Percentiles rank a stretch among this genome's conserved stretches.
phyloP scores from a whole-genome alignment of 495 filamentous ascomycete genomes.

The Talaromyces liani region DNA sequence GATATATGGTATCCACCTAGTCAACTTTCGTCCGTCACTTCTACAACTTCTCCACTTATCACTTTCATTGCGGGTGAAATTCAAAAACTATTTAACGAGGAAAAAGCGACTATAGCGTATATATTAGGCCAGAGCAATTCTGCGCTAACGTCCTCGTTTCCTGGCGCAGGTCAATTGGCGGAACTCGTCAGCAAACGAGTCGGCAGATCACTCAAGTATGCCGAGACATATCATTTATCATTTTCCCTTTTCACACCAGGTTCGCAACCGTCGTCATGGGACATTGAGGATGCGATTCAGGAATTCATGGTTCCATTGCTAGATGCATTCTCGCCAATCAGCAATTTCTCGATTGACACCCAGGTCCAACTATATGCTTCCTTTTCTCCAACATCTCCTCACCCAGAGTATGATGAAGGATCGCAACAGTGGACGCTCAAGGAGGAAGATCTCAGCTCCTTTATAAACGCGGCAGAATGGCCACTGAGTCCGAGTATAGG shows the following conservation, averaged over 20 bases:
- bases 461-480: slow-evolving; percentile 98
- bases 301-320: slow-evolving; percentile 79
- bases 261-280: slow-evolving; percentile 76
- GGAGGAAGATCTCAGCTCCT: slow-evolving; percentile 83
- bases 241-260: slow-evolving; percentile 89
- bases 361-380: slow-evolving; percentile 90
- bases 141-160: slow-evolving; percentile 14
- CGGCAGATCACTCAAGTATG: slow-evolving; percentile 80
- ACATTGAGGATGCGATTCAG: slow-evolving; percentile 74
- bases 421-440: slow-evolving; percentile 57
- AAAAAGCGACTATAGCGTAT: slow-evolving; percentile 81
- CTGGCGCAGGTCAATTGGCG: slow-evolving; percentile 31
- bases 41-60: slow-evolving; percentile 67
- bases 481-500: slow-evolving; percentile 92
- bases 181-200: slow-evolving; percentile 52
- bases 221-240: slow-evolving; percentile 89
- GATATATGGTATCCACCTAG: slow-evolving; percentile 75
- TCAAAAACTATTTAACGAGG: slow-evolving; percentile 74
- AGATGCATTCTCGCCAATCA: slow-evolving; percentile 67
- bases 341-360: slow-evolving; percentile 94
- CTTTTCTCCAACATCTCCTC: slow-evolving; percentile 63
- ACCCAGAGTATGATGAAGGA: slow-evolving; percentile 45
- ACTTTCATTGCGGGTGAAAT: slow-evolving; percentile 74
- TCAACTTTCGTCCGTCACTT: slow-evolving; percentile 60
- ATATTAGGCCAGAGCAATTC: slow-evolving; percentile 45